Conservation (phyloP, 2,329 filamentous ascomycete genomes). For the Penicillium nordicum region DNA sequence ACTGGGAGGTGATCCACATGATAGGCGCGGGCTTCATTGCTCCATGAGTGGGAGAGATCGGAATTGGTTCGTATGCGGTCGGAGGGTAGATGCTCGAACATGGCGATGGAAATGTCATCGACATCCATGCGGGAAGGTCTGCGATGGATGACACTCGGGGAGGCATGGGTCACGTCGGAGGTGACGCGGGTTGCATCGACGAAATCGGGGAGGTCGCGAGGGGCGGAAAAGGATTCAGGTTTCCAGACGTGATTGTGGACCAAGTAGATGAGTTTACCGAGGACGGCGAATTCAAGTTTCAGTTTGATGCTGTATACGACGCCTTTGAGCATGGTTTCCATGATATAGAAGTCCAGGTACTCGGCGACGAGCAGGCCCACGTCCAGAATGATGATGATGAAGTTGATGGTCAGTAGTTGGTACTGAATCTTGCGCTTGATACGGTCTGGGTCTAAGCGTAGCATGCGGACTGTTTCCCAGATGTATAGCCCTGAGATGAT, state of each 20-base stretch:
- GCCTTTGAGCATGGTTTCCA: constrained; percentile 48
- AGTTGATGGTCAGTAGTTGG: constrained; percentile 50
- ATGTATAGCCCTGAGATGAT: constrained; percentile 55
- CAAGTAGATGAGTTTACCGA: constrained; percentile 45
- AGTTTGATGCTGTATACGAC: constrained; percentile 50
- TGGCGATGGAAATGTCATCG: constrained; percentile 38
- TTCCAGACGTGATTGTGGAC: constrained; percentile 41
- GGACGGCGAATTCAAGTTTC: constrained; percentile 50
- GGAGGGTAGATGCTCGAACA: constrained; percentile 34
- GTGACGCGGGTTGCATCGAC: constrained; percentile 45
- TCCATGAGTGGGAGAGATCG: constrained; percentile 29
- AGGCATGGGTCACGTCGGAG: constrained; percentile 41
- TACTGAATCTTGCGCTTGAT: constrained; percentile 47
- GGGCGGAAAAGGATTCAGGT: constrained; percentile 30
- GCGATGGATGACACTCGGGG: constrained; percentile 20
- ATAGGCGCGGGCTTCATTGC: constrained; percentile 28
- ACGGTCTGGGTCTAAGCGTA: constrained; percentile 45
- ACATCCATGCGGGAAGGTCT: constrained; percentile 34
- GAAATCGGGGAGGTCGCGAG: constrained; percentile 41
- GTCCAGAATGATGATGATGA: constrained; percentile 48
- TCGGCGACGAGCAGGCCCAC: constrained; percentile 44
- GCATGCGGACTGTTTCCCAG: constrained; percentile 51
- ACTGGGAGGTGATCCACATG: constrained; percentile 19
- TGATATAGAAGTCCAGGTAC: constrained; percentile 44
- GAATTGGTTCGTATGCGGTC: constrained; percentile 23